Percentiles rank a stretch among this genome's conserved stretches.
phyloP scores from a whole-genome alignment of 805 yeast species.

The Sugiyamaella mastotermitis region DNA sequence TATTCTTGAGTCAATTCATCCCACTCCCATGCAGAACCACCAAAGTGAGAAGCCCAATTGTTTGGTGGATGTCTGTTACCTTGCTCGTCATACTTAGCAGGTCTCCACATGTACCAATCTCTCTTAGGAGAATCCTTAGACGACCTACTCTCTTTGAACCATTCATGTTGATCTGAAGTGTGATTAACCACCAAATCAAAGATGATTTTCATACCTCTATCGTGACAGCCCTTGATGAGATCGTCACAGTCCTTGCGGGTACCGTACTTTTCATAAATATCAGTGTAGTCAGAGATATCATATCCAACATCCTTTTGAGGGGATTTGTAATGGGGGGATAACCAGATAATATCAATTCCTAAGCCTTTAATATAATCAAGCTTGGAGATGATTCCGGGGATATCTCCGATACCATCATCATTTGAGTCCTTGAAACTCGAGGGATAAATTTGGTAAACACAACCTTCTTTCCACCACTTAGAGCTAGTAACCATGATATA shows the following conservation, averaged over 20 bases:
- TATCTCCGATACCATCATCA: constrained; percentile 53
- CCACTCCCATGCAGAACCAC: constrained; percentile 52
- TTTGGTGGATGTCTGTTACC: constrained; percentile 50
- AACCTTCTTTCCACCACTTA: constrained; percentile 65
- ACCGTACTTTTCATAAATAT: constrained; percentile 48
- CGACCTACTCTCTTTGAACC: constrained; percentile 52
- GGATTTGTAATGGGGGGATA: constrained; percentile 51
- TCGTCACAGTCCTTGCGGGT: constrained; percentile 47
- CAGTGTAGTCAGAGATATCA: constrained; percentile 50
- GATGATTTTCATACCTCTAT: constrained; percentile 45
- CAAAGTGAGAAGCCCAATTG: constrained; percentile 49
- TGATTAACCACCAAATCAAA: constrained; percentile 55
- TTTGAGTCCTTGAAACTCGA: constrained; percentile 54
- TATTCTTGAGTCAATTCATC: constrained; percentile 52
- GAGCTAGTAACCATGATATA: too few species aligned
- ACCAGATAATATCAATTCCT: constrained; percentile 49
- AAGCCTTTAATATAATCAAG: constrained; percentile 45
- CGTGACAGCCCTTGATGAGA: constrained; percentile 42
- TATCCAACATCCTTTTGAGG: constrained; percentile 62
- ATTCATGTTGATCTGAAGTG: constrained; percentile 47
- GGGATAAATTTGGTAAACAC: constrained; percentile 55
- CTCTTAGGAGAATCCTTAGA: constrained; percentile 48
- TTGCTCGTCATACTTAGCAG: constrained; percentile 38
- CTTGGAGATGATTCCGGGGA: constrained; percentile 45
- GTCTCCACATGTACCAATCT: constrained; percentile 57